Conservation (phyloP, 73 alveolate genomes). For the Paramecium tetraurelia region DNA sequence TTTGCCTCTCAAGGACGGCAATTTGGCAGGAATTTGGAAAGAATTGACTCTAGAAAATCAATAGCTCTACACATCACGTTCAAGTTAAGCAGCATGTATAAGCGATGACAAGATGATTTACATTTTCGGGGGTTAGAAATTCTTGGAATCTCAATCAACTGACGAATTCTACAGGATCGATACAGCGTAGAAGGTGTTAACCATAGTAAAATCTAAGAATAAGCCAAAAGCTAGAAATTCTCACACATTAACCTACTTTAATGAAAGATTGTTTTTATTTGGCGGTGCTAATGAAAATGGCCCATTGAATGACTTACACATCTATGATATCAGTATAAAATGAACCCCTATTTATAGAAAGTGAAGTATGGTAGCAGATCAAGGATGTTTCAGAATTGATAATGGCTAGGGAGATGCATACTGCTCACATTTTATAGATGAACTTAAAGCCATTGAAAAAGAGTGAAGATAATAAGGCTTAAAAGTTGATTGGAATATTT, state of each 20-base stretch:
- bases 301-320: not conserved
- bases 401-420: slow-evolving; percentile 38
- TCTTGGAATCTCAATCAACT: not conserved
- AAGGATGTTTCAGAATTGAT: not conserved
- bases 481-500: not conserved
- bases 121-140: slow-evolving; percentile 27
- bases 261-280: not conserved
- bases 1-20: slow-evolving; percentile 13
- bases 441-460: not conserved
- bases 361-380: not conserved
- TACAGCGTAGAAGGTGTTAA: not conserved
- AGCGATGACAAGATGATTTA: not conserved
- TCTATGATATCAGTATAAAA: slow-evolving; percentile 18
- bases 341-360: not conserved
- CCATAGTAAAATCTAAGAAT: not conserved
- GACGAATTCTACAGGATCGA: slow-evolving; percentile 24
- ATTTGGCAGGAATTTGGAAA: slow-evolving; percentile 43
- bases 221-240: slow-evolving; percentile 38
- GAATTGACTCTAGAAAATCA: not conserved
- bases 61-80: slow-evolving; percentile 24
- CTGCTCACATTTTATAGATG: not conserved
- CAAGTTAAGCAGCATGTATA: slow-evolving; percentile 41
- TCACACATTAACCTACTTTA: not conserved
- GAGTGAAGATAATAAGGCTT: not conserved
- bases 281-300: slow-evolving; percentile 48